phyloP scores from a whole-genome alignment of 495 filamentous ascomycete species.

The Daldinia concentrica region DNA sequence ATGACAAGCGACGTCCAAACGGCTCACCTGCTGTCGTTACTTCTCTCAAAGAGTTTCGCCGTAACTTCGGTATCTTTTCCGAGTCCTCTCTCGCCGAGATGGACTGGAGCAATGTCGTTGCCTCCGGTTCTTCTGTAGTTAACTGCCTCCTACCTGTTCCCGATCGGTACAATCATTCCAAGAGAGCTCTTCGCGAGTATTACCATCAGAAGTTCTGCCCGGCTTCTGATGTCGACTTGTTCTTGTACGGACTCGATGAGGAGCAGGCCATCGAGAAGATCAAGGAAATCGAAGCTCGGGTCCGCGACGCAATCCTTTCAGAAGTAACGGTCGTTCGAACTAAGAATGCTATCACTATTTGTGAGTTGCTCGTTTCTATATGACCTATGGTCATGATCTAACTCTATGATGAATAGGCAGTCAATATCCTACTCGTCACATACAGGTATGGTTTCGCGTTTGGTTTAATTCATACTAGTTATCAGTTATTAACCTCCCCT shows the following conservation, averaged over 20 bases:
- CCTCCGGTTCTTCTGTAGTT: slow-evolving; percentile 77
- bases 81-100: slow-evolving; percentile 70
- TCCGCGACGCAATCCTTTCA: slow-evolving; percentile 76
- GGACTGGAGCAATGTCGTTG: slow-evolving; percentile 81
- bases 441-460: slow-evolving; percentile 55
- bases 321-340: slow-evolving; percentile 81
- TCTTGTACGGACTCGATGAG: slow-evolving; percentile 79
- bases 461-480: neutral
- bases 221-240: slow-evolving; percentile 85
- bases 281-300: slow-evolving; percentile 73
- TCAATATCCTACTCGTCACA: slow-evolving; percentile 82
- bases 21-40: slow-evolving; percentile 72
- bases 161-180: slow-evolving; percentile 66
- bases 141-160: slow-evolving; percentile 79
- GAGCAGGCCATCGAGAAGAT: slow-evolving; percentile 82
- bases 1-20: slow-evolving; percentile 64
- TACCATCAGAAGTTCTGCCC: slow-evolving; percentile 82
- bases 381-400: neutral
- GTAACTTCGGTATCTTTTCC: slow-evolving; percentile 81
- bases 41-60: slow-evolving; percentile 71
- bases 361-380: slow-evolving; percentile 31
- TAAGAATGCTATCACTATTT: slow-evolving; percentile 84
- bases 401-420: slow-evolving; percentile 55
- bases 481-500: slow-evolving; percentile 11
- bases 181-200: slow-evolving; percentile 72